Evolutionary conservation across 2,329 filamentous ascomycete species (phyloP), one percentile per base, ranked within the genome.

Genomic region (Cercospora zeina): DNA sequence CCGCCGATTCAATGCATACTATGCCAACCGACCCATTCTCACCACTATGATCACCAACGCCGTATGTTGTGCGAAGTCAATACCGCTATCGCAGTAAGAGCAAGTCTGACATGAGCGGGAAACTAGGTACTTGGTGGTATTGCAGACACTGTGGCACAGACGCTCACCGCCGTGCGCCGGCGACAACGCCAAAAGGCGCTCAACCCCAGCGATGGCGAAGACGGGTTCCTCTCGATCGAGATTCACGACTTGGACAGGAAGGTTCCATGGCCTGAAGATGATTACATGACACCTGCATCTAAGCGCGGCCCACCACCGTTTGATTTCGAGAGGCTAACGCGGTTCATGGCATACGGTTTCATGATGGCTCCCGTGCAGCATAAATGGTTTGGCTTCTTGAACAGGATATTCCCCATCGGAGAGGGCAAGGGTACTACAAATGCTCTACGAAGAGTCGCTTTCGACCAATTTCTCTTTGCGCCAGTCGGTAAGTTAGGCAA

Each of bases 31-130:
- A 73, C 95, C 93, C 90, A 90, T 99, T 45, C 85, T 99, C 72
- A 99, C 95, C 65, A 99, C 96, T 78, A 99, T 99, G 93, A 91
- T 97, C 74, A 96, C 93, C 76, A 99, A 99, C 80, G 90, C 95
- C 69, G 89, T 89, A 85, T 74, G 84, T 75, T 58, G n/a, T 19
- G 24, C 56, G 45, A 68, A 47, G 54, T 63, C 58, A 65, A 59
- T 50, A 27, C 58, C 37, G 49, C 21, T 39, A 50, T 14, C n/a
- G 19, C 53, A 42, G n/a, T 10, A 11, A 31, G 31, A 14, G 58
- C 30, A 34, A 47, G n/a, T 55, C 61, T 54, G 16, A 59, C 37
- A 37, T 50, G 36, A 51, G 31, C 30, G 8, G 36, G 39, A 27
- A 65, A 51, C 57, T 67, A 87, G 84, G 79, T 97, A 61, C 87